Base-by-base conservation (phyloP, 352 stramenopile species). In the Pseudoperonospora humuli region DNA sequence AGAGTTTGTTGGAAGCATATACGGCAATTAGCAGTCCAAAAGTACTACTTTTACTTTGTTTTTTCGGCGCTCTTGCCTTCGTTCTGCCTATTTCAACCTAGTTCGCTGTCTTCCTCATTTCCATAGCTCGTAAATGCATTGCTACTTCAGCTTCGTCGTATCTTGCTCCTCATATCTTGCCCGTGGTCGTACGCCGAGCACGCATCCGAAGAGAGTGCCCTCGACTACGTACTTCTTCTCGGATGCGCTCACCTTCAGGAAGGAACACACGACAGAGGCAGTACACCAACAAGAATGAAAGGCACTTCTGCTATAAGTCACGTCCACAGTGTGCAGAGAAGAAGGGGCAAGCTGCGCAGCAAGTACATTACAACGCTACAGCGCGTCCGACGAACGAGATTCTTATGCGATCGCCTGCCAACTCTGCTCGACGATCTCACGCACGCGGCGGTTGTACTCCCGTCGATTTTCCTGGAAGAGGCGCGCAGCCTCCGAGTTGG, bases 361-460 rank as follows among this genome's bases (percentile, higher is more conserved):
- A 34, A 23, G 39, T 51, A 39, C 32, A 49, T 15, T 19, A 55
- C 44, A 50, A 59, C 44, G 39, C 50, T 44, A 45, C 33, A 26
- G 25, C 21, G 31, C 39, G 25, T 43, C 24, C 34, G 39, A 51
- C 32, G 31, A 62, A 28, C 39, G 51, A 55, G 34, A 34, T 31
- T 47, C 43, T 53, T 85, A 87, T 39, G 75, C 72, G 39, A 89
- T 69, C 13, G 74, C 92, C 27, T 97, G 71, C 95, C 95, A 98
- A 67, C 86, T 98, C 69, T 99, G 88, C 64, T 99, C 96, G 38
- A 99, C 96, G 66, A 98, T 97, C 69, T 99, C 95, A 42, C 96
- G 85, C 28, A 99, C 97, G 37, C 96, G 91, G 21, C 95, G 86
- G 75, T 99, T 98, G 77, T 99, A 99, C 71, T 99, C 96, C 53